Percentiles rank a stretch among this genome's conserved stretches.
Evolutionary conservation across 306 rosid genomes (phyloP).

Genomic region (Cucurbita maxima): DNA sequence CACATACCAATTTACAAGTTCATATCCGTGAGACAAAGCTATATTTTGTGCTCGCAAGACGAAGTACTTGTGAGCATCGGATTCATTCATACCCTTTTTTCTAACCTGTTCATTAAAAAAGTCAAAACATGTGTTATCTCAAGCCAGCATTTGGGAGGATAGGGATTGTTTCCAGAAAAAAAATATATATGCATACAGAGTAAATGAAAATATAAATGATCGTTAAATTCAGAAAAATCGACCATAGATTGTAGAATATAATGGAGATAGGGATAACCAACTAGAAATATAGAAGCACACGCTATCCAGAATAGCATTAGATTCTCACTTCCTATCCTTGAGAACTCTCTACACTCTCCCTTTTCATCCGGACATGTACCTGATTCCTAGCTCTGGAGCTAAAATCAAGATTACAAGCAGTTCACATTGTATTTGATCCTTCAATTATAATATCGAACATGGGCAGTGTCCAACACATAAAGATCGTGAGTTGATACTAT

Average conservation of each 20-base stretch:
- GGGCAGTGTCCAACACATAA: neutral
- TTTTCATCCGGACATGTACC: neutral
- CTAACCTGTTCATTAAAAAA: slow-evolving; percentile 17
- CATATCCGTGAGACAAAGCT: slow-evolving; percentile 33
- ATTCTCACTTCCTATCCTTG: too few relatives aligned
- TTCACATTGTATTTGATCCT: neutral
- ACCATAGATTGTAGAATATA: neutral
- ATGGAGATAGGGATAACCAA: neutral
- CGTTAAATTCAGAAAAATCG: neutral
- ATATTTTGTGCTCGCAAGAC: slow-evolving; percentile 26
- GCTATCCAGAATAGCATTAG: too few relatives aligned
- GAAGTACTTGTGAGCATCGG: slow-evolving; percentile 24
- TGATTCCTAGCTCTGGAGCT: neutral
- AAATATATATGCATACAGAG: neutral
- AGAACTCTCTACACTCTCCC: too few relatives aligned
- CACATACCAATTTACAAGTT: slow-evolving; percentile 28
- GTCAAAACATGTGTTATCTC: neutral
- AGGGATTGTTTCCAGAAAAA: neutral
- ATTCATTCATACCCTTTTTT: slow-evolving; percentile 13
- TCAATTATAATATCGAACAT: neutral
- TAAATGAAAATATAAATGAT: neutral
- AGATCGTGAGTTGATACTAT: neutral
- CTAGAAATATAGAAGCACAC: neutral
- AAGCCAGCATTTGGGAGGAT: neutral
- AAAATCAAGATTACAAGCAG: neutral